Conservation (phyloP, 2,329 filamentous ascomycete genomes). For the Fusarium bactridioides region DNA sequence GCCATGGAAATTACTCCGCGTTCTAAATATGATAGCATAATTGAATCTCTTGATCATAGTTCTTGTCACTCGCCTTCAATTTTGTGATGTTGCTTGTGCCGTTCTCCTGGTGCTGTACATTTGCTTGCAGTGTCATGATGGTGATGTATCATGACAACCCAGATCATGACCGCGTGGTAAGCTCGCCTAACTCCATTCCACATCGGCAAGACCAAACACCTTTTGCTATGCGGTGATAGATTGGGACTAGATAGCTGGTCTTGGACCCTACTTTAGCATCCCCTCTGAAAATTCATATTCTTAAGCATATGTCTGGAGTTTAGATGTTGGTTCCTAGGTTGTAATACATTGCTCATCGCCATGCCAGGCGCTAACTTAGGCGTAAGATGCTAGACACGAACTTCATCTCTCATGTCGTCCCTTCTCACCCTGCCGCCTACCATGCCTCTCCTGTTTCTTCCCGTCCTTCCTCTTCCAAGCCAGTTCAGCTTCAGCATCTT, state of each 20-base stretch:
- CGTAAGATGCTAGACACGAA: conserved; percentile 43
- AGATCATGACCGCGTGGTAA: not conserved
- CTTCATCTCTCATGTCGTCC: conserved; percentile 52
- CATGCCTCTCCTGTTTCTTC: conserved; percentile 87
- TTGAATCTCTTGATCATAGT: not conserved
- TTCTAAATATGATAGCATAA: not conserved
- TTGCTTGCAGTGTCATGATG: not conserved
- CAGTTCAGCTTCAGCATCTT: conserved; percentile 95
- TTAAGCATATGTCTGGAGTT: not conserved
- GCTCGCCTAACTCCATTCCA: not conserved
- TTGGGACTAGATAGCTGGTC: not conserved
- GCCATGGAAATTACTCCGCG: not conserved
- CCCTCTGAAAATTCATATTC: not conserved
- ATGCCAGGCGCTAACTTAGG: not conserved
- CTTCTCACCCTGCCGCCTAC: conserved; percentile 72
- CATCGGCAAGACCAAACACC: not conserved
- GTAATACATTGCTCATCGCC: not conserved
- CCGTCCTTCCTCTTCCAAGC: conserved; percentile 89
- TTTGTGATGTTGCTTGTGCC: not conserved
- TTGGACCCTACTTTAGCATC: not conserved
- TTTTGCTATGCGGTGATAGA: no score
- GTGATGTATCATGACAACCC: not conserved
- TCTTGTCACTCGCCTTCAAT: not conserved
- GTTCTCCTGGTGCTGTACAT: no score
- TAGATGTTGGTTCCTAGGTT: not conserved